These are phyloP conservation scores for Forsythia viridissima DNA, from an alignment of 257 asterid species.

Conservation along the genomic window DNA sequence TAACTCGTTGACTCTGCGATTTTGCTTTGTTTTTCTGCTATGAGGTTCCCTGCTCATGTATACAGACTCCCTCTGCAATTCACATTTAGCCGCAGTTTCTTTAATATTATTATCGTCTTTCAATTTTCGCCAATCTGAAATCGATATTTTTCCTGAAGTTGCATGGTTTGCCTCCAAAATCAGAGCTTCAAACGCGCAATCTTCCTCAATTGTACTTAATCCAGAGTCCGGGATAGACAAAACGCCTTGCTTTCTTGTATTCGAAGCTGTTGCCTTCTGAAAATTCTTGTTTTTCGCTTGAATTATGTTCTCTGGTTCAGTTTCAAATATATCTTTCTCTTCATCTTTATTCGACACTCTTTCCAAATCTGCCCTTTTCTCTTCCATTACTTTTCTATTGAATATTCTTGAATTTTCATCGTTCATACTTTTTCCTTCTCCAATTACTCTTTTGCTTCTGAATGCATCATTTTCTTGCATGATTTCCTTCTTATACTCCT, in stretches of 20 bases:
- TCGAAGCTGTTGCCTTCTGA: constrained; percentile 8
- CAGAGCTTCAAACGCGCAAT: constrained; percentile 11
- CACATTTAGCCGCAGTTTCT: constrained; percentile 15
- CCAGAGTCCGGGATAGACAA: constrained; percentile 26
- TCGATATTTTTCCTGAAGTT: constrained; percentile 30
- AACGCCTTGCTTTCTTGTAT: constrained; percentile 17
- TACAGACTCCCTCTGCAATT: constrained; percentile 28
- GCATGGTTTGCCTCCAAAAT: constrained; percentile 24
- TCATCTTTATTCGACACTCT: constrained; percentile 10
- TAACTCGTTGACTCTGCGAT: constrained; percentile 14
- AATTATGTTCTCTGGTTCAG: constrained; percentile 23
- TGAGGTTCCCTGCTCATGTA: constrained; percentile 15
- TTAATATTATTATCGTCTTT: constrained; percentile 11
- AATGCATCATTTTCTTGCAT: no score
- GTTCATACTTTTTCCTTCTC: background rate
- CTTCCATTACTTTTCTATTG: constrained; percentile 24
- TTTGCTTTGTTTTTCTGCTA: constrained; percentile 31
- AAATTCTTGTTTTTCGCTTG: constrained; percentile 16
- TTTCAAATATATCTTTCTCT: constrained; percentile 30
- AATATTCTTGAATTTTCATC: constrained; percentile 17
- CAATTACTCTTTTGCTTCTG: no score
- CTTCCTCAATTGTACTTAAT: constrained; percentile 24
- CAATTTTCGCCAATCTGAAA: constrained; percentile 22
- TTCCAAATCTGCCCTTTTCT: constrained; percentile 19
- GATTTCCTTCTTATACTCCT: background rate